phyloP scores from a whole-genome alignment of 2,329 filamentous ascomycete species.

The Penicillium sp. region DNA sequence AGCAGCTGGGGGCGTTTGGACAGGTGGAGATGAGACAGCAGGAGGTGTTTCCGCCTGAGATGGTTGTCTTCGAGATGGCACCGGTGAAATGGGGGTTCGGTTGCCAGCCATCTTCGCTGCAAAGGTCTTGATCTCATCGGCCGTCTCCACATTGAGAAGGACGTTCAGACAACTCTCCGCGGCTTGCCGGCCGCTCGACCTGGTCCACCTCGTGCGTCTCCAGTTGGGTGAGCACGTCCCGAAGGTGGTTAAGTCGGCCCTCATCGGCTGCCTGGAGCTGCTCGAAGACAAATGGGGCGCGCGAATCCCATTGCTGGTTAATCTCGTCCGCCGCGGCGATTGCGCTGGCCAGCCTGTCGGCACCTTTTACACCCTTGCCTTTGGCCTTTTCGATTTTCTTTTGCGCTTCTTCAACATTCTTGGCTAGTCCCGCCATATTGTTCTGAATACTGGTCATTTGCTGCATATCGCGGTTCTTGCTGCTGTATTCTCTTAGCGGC shows the following conservation, averaged over 20 bases:
- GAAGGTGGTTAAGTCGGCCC: constrained; percentile 77
- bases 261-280: constrained; percentile 87
- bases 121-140: constrained; percentile 67
- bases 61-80: constrained; percentile 14
- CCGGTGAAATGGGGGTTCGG: constrained; percentile 9
- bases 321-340: constrained; percentile 68
- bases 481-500: constrained; percentile 70
- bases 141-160: constrained; percentile 79
- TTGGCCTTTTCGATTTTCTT: constrained; percentile 79
- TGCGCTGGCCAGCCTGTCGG: constrained; percentile 71
- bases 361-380: constrained; percentile 67
- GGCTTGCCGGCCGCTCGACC: constrained; percentile 67
- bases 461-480: constrained; percentile 67
- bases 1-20: constrained; percentile 12
- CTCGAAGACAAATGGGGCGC: constrained; percentile 92
- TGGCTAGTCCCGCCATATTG: constrained; percentile 75
- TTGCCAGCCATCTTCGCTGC: constrained; percentile 29
- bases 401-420: constrained; percentile 76
- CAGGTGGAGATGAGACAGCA: constrained; percentile 6
- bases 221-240: constrained; percentile 85
- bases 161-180: constrained; percentile 75
- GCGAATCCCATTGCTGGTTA: constrained; percentile 83
- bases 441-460: constrained; percentile 74
- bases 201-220: constrained; percentile 89
- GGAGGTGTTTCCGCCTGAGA: constrained; percentile 16